Evolutionary conservation across 1,284 basidiomycete species (phyloP).

Genomic region (Sporisorium scitamineum): DNA sequence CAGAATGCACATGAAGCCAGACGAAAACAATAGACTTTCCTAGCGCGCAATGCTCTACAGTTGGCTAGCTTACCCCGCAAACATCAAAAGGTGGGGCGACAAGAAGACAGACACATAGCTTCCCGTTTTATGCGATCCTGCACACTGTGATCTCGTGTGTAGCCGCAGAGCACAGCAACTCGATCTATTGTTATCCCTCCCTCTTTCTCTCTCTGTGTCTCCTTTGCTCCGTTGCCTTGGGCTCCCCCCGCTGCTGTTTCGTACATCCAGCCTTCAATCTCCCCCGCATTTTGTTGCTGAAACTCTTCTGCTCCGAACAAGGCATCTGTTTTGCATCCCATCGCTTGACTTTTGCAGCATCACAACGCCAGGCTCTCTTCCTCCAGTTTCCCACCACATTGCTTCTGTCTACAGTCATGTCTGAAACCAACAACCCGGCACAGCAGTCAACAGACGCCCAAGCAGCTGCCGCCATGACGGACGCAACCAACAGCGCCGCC

Average conservation of each 20-base stretch:
- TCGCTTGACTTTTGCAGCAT: background rate
- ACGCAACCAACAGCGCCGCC: background rate
- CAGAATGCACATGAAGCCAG: background rate
- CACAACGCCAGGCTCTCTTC: background rate
- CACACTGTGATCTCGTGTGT: no score
- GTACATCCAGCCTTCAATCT: background rate
- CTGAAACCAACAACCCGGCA: background rate
- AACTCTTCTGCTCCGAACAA: background rate
- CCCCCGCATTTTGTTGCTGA: constrained; percentile 1
- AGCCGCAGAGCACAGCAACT: background rate
- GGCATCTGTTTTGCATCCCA: background rate
- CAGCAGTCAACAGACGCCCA: background rate
- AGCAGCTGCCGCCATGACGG: background rate
- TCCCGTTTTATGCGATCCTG: no score
- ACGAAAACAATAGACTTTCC: background rate
- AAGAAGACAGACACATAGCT: no score
- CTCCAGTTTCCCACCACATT: background rate
- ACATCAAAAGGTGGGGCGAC: background rate
- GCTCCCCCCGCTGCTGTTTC: no score
- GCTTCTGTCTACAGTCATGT: background rate
- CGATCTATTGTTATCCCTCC: background rate
- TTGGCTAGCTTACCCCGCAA: background rate
- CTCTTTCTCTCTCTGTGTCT: background rate
- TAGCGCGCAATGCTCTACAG: background rate
- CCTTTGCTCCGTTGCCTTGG: background rate